phyloP scores from a whole-genome alignment of 139 green algal species.

The Coelastrella sp. region DNA sequence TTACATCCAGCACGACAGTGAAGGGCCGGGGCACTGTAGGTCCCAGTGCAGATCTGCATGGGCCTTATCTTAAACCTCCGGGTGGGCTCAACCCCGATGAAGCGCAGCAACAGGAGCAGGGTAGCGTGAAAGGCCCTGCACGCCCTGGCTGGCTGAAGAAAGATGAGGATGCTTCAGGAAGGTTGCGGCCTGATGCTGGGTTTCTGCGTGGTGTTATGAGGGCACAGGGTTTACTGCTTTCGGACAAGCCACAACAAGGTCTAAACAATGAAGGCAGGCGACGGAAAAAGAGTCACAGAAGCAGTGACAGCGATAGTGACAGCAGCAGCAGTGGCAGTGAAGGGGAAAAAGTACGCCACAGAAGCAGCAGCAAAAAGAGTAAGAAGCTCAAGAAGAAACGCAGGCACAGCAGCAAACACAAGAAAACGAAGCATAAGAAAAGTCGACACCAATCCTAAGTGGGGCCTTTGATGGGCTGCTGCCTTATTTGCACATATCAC shows the following conservation, averaged over 20 bases:
- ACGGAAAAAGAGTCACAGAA: background rate
- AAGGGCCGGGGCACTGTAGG: slow-evolving; percentile 52
- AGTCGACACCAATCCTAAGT: background rate
- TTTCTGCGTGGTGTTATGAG: slow-evolving; percentile 6
- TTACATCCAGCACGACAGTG: slow-evolving; percentile 4
- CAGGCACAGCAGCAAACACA: slow-evolving; percentile 16
- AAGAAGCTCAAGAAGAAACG: slow-evolving; percentile 4
- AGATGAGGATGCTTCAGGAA: background rate
- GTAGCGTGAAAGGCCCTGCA: slow-evolving; percentile 38
- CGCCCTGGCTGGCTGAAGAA: slow-evolving; percentile 46
- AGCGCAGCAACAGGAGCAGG: slow-evolving; percentile 32
- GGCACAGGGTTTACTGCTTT: background rate
- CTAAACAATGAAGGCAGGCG: background rate
- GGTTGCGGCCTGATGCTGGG: background rate
- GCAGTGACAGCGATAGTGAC: background rate
- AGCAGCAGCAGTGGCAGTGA: slow-evolving; percentile 3
- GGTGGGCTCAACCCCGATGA: background rate
- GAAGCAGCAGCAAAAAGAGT: background rate
- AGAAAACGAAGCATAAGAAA: slow-evolving; percentile 25
- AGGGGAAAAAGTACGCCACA: background rate
- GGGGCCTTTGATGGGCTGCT: background rate
- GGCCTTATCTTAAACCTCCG: slow-evolving; percentile 47
- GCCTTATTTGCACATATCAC: too few relatives aligned
- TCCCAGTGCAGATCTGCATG: slow-evolving; percentile 47
- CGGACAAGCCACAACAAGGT: background rate